These are phyloP conservation scores for Pseudocercospora fijiensis DNA, from an alignment of 2,329 filamentous ascomycete genomes.

Conservation along the genomic window DNA sequence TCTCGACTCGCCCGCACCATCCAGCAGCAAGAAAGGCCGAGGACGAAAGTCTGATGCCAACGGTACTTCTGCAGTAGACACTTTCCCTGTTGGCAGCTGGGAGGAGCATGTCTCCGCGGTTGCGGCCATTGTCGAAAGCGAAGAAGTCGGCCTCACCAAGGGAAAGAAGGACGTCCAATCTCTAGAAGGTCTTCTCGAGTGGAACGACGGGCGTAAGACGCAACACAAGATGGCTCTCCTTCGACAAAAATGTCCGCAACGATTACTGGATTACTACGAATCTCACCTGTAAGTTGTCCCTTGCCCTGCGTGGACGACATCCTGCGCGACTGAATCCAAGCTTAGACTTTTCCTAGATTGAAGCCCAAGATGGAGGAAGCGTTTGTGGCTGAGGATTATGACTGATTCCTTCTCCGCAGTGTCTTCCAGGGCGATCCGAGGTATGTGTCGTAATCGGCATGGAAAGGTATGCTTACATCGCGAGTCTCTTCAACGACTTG, in stretches of 20 bases:
- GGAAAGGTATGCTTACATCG: neutral
- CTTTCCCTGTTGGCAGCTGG: conserved; percentile 71
- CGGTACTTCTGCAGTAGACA: conserved; percentile 36
- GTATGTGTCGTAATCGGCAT: conserved; percentile 14
- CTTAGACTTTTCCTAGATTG: conserved; percentile 31
- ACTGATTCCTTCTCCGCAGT: conserved; percentile 18
- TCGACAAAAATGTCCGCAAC: conserved; percentile 76
- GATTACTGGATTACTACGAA: conserved; percentile 46
- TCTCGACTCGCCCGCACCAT: conserved; percentile 32
- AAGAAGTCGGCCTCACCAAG: conserved; percentile 22
- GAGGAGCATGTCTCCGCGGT: conserved; percentile 70
- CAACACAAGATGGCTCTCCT: conserved; percentile 68
- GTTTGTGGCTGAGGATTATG: conserved; percentile 13
- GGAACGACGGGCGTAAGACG: conserved; percentile 72
- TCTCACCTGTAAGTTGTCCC: conserved; percentile 40
- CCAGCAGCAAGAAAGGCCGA: conserved; percentile 27
- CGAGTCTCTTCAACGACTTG: neutral
- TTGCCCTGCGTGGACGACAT: conserved; percentile 4
- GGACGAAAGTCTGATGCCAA: conserved; percentile 32
- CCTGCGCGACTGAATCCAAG: conserved; percentile 24
- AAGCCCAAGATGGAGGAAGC: conserved; percentile 24
- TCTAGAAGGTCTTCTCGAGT: conserved; percentile 68
- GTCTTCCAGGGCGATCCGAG: conserved; percentile 22
- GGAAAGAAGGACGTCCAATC: conserved; percentile 45
- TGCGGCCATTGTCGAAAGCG: conserved; percentile 68